A percentile compares a stretch with the other conserved stretches of the same genome.
Evolutionary conservation across 2,329 filamentous ascomycete species (phyloP).

Genomic region (Claviceps spartinae): DNA sequence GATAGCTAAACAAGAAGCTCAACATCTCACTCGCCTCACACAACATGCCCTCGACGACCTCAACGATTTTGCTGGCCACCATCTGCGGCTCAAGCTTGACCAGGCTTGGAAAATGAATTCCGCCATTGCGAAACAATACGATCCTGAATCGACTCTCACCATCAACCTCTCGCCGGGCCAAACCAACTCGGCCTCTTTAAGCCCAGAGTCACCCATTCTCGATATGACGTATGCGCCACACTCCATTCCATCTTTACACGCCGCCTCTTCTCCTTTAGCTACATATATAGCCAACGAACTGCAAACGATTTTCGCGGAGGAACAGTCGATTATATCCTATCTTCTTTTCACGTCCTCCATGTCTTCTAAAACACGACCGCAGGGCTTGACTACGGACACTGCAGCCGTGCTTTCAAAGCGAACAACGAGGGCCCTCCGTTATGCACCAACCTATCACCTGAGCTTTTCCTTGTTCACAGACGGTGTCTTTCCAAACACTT

Average conservation of each 20-base stretch:
- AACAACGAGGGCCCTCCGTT: conserved; percentile 75
- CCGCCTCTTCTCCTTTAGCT: conserved; percentile 60
- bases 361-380: conserved; percentile 31
- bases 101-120: conserved; percentile 10
- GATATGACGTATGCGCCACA: conserved; percentile 65
- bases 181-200: conserved; percentile 47
- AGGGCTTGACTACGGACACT: conserved; percentile 34
- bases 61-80: conserved; percentile 75
- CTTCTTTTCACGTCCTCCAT: conserved; percentile 49
- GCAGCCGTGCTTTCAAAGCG: conserved; percentile 50
- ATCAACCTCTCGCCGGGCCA: conserved; percentile 57
- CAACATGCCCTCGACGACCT: conserved; percentile 78
- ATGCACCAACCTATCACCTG: conserved; percentile 85
- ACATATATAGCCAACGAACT: conserved; percentile 68
- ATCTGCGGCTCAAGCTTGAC: conserved; percentile 42
- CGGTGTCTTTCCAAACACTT: conserved; percentile 63
- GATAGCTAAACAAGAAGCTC: conserved; percentile 52
- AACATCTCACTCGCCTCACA: conserved; percentile 63
- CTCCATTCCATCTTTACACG: conserved; percentile 50
- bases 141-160: conserved; percentile 45
- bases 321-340: conserved; percentile 73
- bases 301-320: conserved; percentile 68
- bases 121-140: conserved; percentile 21
- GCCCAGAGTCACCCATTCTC: conserved; percentile 56
- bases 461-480: conserved; percentile 92